Base-by-base conservation (phyloP, 108 stramenopile genomes). In the Nitzschia sp. region DNA sequence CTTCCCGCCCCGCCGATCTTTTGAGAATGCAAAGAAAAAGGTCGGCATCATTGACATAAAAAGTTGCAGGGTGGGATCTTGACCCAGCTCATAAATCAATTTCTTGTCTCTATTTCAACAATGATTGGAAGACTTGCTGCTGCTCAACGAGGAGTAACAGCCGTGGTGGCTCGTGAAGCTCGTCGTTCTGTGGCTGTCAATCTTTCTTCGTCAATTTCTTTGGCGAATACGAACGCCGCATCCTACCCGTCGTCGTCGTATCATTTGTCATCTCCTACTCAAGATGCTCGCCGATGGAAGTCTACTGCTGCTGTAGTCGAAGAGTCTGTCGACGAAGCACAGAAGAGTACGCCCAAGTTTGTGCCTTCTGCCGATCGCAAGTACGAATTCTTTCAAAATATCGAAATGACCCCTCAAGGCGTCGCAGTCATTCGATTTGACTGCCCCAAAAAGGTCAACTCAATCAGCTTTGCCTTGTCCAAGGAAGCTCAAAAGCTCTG, bases 391-490 rank as follows among this genome's bases (percentile, higher is more conserved):
- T 95, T 95, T 67, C 72, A 76, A 54, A 90, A 92, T 60, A 89
- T 95, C 17, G 88, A 93, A 68, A 48, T 96, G 24, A 96, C 88
- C 2, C 71, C 77, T 38, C 56, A 84, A 6, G 96, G 93, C 38
- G 92, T 97, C 6, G 95, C 95, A 33, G 65, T 98, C 19, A 71
- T 98, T 65, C 87, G 91, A 21, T 93, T 99, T 69, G 97, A 99
- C 70, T 90, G 91, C 21, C 95, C 95, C 28, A 90, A 93, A 57
- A 87, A 86, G 42, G 95, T 98, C 81, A 99, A 99, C 79, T 94
- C 97, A 0, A 87, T 99, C 36, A 90, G 84, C 70, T 93, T 92
- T 58, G 90, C 82, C 4, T 58, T 98, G 3, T 81, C 90, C 64
- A 75, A 81, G 11, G 98, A 97, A 74, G 95, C 97, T 23, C 77